Base-by-base conservation (phyloP, 108 stramenopile genomes). In the Bacterosira constricta region DNA sequence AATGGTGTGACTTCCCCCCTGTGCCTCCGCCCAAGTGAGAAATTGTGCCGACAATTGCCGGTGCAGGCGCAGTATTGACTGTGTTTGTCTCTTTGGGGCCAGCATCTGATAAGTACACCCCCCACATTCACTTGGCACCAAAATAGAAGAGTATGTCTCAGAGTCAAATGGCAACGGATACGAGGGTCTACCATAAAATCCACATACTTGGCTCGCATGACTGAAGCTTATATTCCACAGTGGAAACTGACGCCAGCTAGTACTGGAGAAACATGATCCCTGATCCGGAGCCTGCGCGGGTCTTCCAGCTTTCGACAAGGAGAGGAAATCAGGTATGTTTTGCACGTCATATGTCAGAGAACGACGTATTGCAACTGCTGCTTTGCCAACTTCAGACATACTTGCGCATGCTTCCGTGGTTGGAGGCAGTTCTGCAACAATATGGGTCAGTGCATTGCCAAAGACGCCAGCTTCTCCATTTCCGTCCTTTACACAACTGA, bases 131-230 rank as follows among this genome's bases (percentile, higher is more conserved):
- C 55, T n/a, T 21, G 77, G 70, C 15, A 78, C 70, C 18, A 54
- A 29, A n/a, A 78, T 45, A 9, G 63, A 66, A 9, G 71, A 64
- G 65, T 63, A 78, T 13, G 63, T 72, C n/a, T 65, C 56, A n/a
- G n/a, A n/a, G 10, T 70, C 77, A 6, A 47, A 32, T 49, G 77
- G 77, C 31, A 78, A 39, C 1, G 77, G 49, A 65, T 57, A 63
- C 17, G 70, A 61, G 17, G 77, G 77, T 12, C 42, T 47, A 17
- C 77, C 77, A 27, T 78, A 63, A 39, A 78, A 78, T 29, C 58
- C 70, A 61, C 30, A 6, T 13, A 59, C 51, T 6, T 34, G 17
- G 8, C 47, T 25, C 47, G 21, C 47, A n/a, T 69, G 42, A 11
- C 12, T n/a, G 44, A 78, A 78, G 6, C 41, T 27, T 2, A 78